These are phyloP conservation scores for Aspergillus fumigatus DNA, from an alignment of 2,329 filamentous ascomycete species.

Conservation along the genomic window DNA sequence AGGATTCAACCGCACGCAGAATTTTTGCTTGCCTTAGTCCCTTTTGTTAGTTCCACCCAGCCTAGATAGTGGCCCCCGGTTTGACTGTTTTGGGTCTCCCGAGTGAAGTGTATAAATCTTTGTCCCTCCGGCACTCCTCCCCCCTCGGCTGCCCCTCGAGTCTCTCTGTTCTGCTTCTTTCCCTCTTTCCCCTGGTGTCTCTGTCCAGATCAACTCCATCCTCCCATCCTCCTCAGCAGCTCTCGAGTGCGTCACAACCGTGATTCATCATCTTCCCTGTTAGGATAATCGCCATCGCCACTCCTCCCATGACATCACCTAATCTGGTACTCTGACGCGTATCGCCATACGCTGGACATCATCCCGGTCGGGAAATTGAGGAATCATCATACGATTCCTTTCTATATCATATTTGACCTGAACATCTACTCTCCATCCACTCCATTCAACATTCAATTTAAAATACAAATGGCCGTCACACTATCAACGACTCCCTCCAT, in stretches of 20 bases:
- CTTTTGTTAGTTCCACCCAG: not conserved
- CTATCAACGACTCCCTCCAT: constrained; percentile 22
- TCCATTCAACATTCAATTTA: constrained; percentile 17
- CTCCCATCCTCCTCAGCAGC: not conserved
- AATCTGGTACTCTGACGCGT: not conserved
- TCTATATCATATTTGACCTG: not conserved
- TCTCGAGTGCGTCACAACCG: not conserved
- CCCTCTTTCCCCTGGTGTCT: not conserved
- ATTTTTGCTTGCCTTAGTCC: not conserved
- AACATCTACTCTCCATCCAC: constrained; percentile 18
- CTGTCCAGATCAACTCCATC: not conserved
- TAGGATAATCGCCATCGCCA: not conserved
- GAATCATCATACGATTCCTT: not conserved
- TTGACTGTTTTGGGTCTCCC: not conserved
- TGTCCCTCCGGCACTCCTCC: not conserved
- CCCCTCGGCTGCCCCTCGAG: not conserved
- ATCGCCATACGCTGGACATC: not conserved
- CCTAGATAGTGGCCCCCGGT: not conserved
- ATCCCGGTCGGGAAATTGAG: not conserved
- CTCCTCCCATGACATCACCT: not conserved
- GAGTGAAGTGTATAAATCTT: not conserved
- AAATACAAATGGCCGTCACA: constrained; percentile 17
- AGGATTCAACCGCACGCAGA: not conserved
- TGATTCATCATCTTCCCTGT: not conserved
- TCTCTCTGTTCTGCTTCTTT: not conserved